Percentiles rank a stretch among this genome's conserved stretches.
These are phyloP conservation scores for Lasiodiplodia citricola DNA, from an alignment of 2,329 filamentous ascomycete species.

Conservation along the genomic window DNA sequence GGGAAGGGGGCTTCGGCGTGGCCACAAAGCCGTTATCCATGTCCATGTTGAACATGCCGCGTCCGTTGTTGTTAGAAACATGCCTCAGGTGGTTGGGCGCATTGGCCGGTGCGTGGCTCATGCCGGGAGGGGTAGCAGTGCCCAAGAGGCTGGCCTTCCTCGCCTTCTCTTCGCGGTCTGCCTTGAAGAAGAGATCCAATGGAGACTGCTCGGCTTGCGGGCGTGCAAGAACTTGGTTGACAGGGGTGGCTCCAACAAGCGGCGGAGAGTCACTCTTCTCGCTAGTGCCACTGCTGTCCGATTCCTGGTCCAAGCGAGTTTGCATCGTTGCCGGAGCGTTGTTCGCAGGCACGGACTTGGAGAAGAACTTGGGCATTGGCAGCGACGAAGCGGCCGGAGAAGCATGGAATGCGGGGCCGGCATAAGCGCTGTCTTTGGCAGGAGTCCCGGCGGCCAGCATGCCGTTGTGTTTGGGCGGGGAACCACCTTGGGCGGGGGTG, in stretches of 20 bases:
- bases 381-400: constrained; percentile 90
- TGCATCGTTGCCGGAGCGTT: constrained; percentile 52
- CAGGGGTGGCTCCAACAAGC: constrained; percentile 49
- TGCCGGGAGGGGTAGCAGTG: constrained; percentile 33
- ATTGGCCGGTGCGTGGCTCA: constrained; percentile 34
- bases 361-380: constrained; percentile 87
- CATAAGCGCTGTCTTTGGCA: constrained; percentile 68
- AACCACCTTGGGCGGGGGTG: neutral
- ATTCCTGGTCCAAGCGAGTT: constrained; percentile 52
- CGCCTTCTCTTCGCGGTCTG: constrained; percentile 79
- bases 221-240: constrained; percentile 41
- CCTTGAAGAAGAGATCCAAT: constrained; percentile 88
- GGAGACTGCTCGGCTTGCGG: constrained; percentile 70
- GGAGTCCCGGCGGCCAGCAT: constrained; percentile 37
- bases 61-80: constrained; percentile 55
- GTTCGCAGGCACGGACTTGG: constrained; percentile 74
- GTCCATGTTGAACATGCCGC: constrained; percentile 71
- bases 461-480: constrained; percentile 19
- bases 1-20: constrained; percentile 23
- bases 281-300: constrained; percentile 39
- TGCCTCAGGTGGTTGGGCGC: constrained; percentile 38
- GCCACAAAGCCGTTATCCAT: constrained; percentile 55
- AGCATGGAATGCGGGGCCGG: constrained; percentile 91
- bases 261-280: constrained; percentile 33
- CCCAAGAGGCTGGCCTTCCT: constrained; percentile 54